phyloP scores from a whole-genome alignment of 179 eudicot genomes.

The Silene noctiflora region DNA sequence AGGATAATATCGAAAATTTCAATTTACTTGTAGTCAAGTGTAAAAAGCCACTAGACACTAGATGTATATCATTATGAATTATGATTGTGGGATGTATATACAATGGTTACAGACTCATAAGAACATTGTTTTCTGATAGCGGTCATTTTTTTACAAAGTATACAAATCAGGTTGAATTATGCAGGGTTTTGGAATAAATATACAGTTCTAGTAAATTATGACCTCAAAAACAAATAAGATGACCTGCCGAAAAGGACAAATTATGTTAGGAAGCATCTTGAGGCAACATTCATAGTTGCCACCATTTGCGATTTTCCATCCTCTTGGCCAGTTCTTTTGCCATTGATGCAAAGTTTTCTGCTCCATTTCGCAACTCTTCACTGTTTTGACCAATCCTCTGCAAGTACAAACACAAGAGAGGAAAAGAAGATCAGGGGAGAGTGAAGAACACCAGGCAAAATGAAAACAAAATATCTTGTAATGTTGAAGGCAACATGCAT shows the following conservation, averaged over 20 bases:
- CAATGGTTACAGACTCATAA: neutral
- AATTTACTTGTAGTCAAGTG: too few species aligned
- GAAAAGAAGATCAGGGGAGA: neutral
- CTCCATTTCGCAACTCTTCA: slow-evolving; percentile 66
- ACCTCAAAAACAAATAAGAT: neutral
- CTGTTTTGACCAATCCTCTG: slow-evolving; percentile 73
- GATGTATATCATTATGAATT: too few species aligned
- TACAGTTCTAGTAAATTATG: neutral
- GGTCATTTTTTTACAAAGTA: neutral
- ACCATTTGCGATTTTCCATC: slow-evolving; percentile 88
- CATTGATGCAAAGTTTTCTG: slow-evolving; percentile 80
- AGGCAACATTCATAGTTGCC: slow-evolving; percentile 49
- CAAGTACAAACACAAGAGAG: neutral
- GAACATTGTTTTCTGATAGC: neutral
- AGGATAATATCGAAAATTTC: too few species aligned
- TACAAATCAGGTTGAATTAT: neutral
- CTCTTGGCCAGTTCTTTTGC: slow-evolving; percentile 80
- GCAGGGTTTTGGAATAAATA: neutral
- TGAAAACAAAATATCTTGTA: too few species aligned
- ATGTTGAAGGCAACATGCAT: too few species aligned
- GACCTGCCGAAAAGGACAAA: neutral
- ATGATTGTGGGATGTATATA: neutral
- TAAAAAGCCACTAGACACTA: neutral
- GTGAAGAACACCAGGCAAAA: neutral
- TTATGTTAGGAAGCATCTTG: neutral